Conservation (phyloP, 1,284 basidiomycete genomes). For the Puccinia novopanici region DNA sequence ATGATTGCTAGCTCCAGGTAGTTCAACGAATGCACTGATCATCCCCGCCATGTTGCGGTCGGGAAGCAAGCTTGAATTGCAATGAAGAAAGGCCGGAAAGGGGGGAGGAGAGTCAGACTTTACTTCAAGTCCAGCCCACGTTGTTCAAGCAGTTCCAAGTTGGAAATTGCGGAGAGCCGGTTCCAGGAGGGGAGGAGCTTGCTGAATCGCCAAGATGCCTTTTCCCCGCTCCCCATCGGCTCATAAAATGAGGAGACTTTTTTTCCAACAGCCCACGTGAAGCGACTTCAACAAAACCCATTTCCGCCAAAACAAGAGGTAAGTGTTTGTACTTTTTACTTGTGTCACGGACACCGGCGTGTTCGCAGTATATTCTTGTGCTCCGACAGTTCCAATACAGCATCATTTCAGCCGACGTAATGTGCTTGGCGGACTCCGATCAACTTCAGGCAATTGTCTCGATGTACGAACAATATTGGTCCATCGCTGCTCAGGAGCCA, state of each 20-base stretch:
- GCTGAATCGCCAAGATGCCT: background rate
- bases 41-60: background rate
- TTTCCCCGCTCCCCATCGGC: background rate
- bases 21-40: slow-evolving; percentile 18
- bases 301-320: background rate
- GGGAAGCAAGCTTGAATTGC: background rate
- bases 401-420: too few relatives aligned
- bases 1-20: slow-evolving; percentile 32
- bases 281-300: background rate
- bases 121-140: background rate
- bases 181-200: background rate
- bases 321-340: background rate
- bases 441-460: too few relatives aligned
- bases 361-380: background rate
- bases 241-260: background rate
- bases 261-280: background rate
- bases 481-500: too few relatives aligned
- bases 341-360: background rate
- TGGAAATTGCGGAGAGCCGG: slow-evolving; percentile 4
- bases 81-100: too few relatives aligned
- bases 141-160: background rate
- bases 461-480: too few relatives aligned
- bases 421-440: too few relatives aligned
- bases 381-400: background rate
- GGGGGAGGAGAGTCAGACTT: too few relatives aligned